Percentiles rank a stretch among this genome's conserved stretches.
Evolutionary conservation across 257 asterid species (phyloP).

Genomic region (Solanum bulbocastanum): DNA sequence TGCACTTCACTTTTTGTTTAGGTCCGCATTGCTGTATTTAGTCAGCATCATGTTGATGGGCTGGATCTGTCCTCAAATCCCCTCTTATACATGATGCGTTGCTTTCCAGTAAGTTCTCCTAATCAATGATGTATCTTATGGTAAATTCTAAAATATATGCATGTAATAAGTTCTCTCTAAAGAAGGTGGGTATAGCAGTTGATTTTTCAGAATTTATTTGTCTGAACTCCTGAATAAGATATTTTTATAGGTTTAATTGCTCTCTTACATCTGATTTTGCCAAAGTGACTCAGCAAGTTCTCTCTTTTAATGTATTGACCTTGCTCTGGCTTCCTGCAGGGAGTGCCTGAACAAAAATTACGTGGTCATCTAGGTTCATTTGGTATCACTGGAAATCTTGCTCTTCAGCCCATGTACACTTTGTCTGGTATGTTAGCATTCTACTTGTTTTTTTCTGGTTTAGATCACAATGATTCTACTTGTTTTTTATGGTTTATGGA

Average conservation of each 20-base stretch:
- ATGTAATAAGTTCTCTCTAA: not conserved
- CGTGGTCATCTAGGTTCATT: slow-evolving; percentile 93
- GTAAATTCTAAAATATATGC: not conserved
- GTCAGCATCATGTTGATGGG: slow-evolving; percentile 97
- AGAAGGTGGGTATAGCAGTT: not conserved
- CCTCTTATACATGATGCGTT: slow-evolving; percentile 96
- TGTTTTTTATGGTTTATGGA: not conserved
- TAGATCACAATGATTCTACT: not conserved
- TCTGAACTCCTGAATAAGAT: not conserved
- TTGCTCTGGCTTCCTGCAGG: slow-evolving; percentile 41
- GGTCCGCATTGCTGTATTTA: slow-evolving; percentile 96
- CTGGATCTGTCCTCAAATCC: slow-evolving; percentile 98
- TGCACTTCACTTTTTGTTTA: slow-evolving; percentile 12
- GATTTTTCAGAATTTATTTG: not conserved
- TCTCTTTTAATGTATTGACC: not conserved
- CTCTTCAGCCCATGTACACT: slow-evolving; percentile 98
- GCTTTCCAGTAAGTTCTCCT: slow-evolving; percentile 72
- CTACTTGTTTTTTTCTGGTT: not conserved
- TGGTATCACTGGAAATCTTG: slow-evolving; percentile 96
- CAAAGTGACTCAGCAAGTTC: not conserved
- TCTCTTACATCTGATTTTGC: not conserved
- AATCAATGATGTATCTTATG: not conserved
- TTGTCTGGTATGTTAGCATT: slow-evolving; percentile 56
- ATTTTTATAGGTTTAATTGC: not conserved
- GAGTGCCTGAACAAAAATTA: slow-evolving; percentile 92